Evolutionary conservation across 345 rosid species (phyloP), one percentile per base, ranked within the genome.

Genomic region (Gossypium bickii): DNA sequence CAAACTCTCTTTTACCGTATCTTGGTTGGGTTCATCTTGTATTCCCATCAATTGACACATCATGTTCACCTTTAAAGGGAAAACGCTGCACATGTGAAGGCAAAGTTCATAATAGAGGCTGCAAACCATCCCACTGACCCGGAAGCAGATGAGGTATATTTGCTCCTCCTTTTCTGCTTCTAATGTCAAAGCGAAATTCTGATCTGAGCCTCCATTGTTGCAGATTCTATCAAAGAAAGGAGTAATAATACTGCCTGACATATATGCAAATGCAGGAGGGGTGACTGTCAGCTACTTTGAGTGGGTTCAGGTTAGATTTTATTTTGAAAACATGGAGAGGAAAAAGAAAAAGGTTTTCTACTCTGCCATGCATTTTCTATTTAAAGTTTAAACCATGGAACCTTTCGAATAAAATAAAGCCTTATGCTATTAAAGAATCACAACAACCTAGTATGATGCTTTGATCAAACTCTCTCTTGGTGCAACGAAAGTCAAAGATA

Each of bases 271-370:
- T 82, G 84, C 99, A 49, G 99, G 98, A 81, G 98, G 98, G 22
- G 99, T 93, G 75, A 95, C 99, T 0, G 99, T 95, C 66, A 95
- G 99, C 87, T 95, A 95, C 78, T 95, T 95, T n/a, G 98, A 95
- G 85, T 96, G 97, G 99, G 98, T 96, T 74, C 97, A 89, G 97
- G 97, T 91, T 20, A 69, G 3, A 72, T 43, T 12, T 34, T 9
- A 72, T 15, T 22, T 41, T 16, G 12, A 27, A 8, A 71, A 22
- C 17, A 51, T 51, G 5, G 1, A 17, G n/a, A 3, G 17, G 6
- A 12, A 70, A 16, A 52, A 48, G 44, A 4, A 63, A 38, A 63
- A 38, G 3, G 2, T 18, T 18, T 34, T 34, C 13, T 63, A 6
- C n/a, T 12, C 24, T 67, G 18, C 15, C 8, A 9, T 70, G 45